Conservation (phyloP, 2,329 filamentous ascomycete species). For the Epichloe sibirici region DNA sequence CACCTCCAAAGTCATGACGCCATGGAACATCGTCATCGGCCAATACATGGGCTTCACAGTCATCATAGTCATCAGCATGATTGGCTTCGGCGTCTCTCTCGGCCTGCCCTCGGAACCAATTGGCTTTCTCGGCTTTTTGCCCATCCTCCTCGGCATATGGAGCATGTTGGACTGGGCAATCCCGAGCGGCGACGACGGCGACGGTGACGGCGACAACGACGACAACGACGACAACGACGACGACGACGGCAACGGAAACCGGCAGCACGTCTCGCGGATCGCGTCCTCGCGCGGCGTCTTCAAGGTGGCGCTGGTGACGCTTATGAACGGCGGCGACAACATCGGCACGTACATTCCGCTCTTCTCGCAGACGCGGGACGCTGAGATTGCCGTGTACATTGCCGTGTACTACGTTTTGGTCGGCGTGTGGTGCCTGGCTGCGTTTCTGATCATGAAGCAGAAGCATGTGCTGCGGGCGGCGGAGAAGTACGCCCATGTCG, state of each 20-base stretch:
- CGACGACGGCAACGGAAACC: constrained; percentile 5
- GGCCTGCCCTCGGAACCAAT: constrained; percentile 21
- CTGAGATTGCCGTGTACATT: constrained; percentile 21
- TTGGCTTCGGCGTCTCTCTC: constrained; percentile 20
- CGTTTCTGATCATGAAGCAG: constrained; percentile 20
- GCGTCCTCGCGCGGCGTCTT: constrained; percentile 12
- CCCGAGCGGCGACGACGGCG: too few relatives aligned
- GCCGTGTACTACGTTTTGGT: constrained; percentile 21
- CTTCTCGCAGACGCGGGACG: constrained; percentile 19
- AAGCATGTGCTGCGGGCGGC: constrained; percentile 15
- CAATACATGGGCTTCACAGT: constrained; percentile 22
- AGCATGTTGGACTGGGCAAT: constrained; percentile 9
- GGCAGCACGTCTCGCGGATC: constrained; percentile 2
- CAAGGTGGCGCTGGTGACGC: constrained; percentile 19
- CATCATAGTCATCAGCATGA: constrained; percentile 22
- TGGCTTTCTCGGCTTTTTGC: constrained; percentile 22
- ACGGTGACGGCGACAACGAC: too few relatives aligned
- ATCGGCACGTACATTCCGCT: constrained; percentile 23
- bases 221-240: too few relatives aligned
- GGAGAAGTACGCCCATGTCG: constrained; percentile 13
- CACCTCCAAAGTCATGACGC: constrained; percentile 13
- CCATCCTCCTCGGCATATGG: constrained; percentile 21
- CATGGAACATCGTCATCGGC: constrained; percentile 13
- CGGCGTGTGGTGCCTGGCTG: constrained; percentile 18
- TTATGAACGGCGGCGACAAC: constrained; percentile 25